Evolutionary conservation across 352 stramenopile species (phyloP).

Genomic region (Peronospora farinosa): DNA sequence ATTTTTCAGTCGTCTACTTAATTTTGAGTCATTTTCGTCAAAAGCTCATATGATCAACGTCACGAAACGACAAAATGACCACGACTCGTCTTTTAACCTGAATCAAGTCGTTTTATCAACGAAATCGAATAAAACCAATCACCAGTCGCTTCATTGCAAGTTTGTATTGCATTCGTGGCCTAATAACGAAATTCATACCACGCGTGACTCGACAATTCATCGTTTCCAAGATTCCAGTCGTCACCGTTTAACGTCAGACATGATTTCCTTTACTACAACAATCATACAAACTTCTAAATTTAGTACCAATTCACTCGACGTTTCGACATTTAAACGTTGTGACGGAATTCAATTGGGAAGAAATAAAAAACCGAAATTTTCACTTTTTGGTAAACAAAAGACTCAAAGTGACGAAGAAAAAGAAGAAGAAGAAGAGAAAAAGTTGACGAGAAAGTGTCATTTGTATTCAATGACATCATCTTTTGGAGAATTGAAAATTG

Average conservation of each 20-base stretch:
- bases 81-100: no score
- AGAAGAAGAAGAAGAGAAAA: background rate
- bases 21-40: no score
- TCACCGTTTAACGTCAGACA: slow-evolving; percentile 35
- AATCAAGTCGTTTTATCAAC: no score
- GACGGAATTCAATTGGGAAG: no score
- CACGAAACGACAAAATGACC: no score
- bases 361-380: no score
- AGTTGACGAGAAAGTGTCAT: background rate
- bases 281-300: slow-evolving; percentile 17
- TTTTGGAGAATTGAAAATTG: slow-evolving; percentile 30
- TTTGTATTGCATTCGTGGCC: no score
- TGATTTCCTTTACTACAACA: slow-evolving; percentile 45
- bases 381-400: no score
- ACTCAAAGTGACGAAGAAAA: background rate
- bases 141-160: no score
- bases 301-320: background rate
- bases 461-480: slow-evolving; percentile 1
- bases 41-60: no score
- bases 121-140: no score
- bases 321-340: no score
- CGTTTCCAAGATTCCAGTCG: background rate
- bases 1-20: background rate
- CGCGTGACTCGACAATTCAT: slow-evolving; percentile 9
- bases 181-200: slow-evolving; percentile 14